These are phyloP conservation scores for Nephelium lappaceum DNA, from an alignment of 345 rosid genomes.

Conservation along the genomic window DNA sequence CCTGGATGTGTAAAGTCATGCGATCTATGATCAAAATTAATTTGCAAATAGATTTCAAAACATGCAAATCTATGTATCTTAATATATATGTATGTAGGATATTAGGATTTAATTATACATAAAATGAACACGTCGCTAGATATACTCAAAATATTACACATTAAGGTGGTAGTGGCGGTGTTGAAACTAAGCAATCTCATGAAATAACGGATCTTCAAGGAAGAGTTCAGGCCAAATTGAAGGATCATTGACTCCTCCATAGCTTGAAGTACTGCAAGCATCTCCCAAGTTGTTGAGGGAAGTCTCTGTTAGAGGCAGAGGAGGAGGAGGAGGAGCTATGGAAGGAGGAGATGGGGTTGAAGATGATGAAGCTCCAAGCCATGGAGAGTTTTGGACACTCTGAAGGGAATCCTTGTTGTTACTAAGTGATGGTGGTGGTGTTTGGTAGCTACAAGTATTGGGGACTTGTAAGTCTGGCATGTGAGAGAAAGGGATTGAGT, in stretches of 20 bases:
- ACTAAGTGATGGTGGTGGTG: conserved; percentile 8
- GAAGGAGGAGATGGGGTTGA: conserved; percentile 48
- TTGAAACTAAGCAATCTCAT: conserved; percentile 39
- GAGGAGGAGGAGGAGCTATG: conserved; percentile 14
- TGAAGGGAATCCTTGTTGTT: conserved; percentile 12
- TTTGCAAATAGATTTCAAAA: background rate
- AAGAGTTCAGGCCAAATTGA: conserved; percentile 47
- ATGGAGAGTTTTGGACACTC: conserved; percentile 32
- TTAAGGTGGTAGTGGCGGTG: conserved; percentile 15
- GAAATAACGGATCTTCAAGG: conserved; percentile 58
- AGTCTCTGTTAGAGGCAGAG: conserved; percentile 17
- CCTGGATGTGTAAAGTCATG: background rate
- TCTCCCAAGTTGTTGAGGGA: conserved; percentile 25
- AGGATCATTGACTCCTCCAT: conserved; percentile 32
- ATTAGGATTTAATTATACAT: background rate
- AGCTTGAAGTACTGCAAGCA: conserved; percentile 30
- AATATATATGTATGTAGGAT: background rate
- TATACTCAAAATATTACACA: conserved; percentile 8
- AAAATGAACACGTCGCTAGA: conserved; percentile 6
- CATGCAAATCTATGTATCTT: conserved; percentile 13
- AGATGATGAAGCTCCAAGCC: conserved; percentile 31
- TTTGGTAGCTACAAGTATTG: conserved; percentile 26
- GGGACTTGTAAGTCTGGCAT: conserved; percentile 53
- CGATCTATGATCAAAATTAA: background rate
- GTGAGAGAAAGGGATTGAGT: conserved; percentile 43